Evolutionary conservation across 83 land plant species (phyloP).

Genomic region (Picea abies): DNA sequence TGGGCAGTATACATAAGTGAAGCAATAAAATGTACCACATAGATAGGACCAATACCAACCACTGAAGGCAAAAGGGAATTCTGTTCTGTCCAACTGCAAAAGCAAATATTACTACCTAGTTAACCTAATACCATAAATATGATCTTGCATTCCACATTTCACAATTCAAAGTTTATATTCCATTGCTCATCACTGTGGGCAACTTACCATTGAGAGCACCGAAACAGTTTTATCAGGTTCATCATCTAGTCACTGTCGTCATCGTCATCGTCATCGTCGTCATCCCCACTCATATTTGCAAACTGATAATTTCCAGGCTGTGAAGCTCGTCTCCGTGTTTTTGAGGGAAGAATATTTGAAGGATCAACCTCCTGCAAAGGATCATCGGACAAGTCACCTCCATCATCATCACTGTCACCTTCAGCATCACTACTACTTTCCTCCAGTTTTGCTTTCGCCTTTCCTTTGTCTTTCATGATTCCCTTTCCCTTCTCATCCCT

Average conservation of each 20-base stretch:
- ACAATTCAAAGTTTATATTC: neutral
- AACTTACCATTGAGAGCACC: neutral
- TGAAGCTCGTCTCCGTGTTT: conserved; percentile 11
- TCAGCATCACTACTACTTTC: conserved; percentile 16
- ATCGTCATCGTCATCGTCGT: neutral
- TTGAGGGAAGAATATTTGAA: conserved; percentile 17
- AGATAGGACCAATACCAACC: neutral
- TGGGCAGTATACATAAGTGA: neutral
- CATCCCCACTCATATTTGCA: conserved; percentile 16
- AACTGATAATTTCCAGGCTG: conserved; percentile 1
- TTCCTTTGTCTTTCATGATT: conserved; percentile 10
- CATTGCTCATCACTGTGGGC: neutral
- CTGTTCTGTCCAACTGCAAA: neutral
- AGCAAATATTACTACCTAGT: neutral
- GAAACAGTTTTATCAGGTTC: neutral
- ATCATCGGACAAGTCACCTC: conserved; percentile 18
- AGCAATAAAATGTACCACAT: neutral
- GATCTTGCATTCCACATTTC: neutral
- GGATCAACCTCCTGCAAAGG: conserved; percentile 15
- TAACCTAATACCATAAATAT: neutral
- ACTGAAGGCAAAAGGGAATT: neutral
- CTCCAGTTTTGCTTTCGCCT: neutral
- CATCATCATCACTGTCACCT: conserved; percentile 18
- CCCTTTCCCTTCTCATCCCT: conserved; percentile 18
- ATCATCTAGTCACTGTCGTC: neutral